phyloP scores from a whole-genome alignment of 1,284 basidiomycete genomes.

The Marasmius sp. region DNA sequence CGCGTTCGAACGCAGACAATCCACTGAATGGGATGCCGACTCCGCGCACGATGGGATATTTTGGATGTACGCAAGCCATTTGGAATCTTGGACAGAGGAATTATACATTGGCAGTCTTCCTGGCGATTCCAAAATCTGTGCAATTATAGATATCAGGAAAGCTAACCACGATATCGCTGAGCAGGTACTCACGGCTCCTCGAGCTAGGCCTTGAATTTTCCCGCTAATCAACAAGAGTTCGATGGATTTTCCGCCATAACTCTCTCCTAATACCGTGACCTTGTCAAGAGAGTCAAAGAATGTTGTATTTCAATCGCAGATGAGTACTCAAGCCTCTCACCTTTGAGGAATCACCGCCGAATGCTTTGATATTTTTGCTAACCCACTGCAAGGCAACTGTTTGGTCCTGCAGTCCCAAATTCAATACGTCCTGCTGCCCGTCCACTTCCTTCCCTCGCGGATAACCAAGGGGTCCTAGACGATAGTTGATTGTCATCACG shows the following conservation, averaged over 20 bases:
- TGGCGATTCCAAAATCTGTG: neutral
- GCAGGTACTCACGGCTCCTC: neutral
- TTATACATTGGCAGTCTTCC: neutral
- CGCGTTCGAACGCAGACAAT: neutral
- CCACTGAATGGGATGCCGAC: neutral
- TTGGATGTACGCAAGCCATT: neutral
- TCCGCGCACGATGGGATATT: neutral
- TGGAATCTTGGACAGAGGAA: neutral
- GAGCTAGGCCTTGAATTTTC: neutral
- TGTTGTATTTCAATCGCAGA: neutral
- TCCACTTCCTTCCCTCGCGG: conserved; percentile 32
- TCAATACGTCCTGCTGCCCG: neutral
- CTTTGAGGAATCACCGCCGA: conserved; percentile 6
- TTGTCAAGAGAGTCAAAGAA: too few relatives aligned
- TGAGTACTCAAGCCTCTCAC: neutral
- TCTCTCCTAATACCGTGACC: neutral
- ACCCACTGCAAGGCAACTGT: conserved; percentile 2
- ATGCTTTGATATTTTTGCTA: conserved; percentile 2
- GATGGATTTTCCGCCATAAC: neutral
- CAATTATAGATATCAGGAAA: neutral
- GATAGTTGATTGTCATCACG: conserved; percentile 39
- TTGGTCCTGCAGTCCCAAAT: neutral
- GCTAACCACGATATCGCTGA: too few relatives aligned
- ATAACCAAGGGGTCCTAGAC: conserved; percentile 14
- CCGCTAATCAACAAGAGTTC: neutral